These are phyloP conservation scores for Lodderomyces beijingensis DNA, from an alignment of 1,139 yeast genomes.

Conservation along the genomic window DNA sequence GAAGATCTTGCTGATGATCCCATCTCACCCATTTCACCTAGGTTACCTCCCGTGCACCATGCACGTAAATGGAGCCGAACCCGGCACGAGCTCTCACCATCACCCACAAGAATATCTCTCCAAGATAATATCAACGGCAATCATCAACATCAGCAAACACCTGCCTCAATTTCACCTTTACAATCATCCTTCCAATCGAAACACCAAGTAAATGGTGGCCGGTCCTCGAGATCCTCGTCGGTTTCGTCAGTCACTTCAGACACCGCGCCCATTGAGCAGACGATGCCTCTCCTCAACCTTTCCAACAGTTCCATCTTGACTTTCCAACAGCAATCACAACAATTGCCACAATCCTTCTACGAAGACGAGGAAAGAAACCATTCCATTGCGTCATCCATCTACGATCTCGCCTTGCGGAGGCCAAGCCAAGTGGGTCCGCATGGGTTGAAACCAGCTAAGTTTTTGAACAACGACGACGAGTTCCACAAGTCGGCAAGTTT, in stretches of 20 bases:
- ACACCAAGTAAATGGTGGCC: too few relatives aligned
- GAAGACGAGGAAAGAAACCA: constrained; percentile 11
- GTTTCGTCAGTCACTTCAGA: constrained; percentile 9
- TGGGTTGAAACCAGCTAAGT: constrained; percentile 9
- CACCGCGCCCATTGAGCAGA: constrained; percentile 31
- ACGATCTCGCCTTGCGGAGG: constrained; percentile 21
- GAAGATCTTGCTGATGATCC: constrained; percentile 18
- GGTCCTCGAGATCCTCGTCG: constrained; percentile 7
- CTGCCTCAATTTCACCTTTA: background rate
- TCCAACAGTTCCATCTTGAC: constrained; percentile 25
- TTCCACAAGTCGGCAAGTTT: constrained; percentile 16
- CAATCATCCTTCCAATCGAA: background rate
- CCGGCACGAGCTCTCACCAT: background rate
- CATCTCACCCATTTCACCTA: constrained; percentile 12
- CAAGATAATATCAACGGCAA: background rate
- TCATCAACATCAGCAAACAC: background rate
- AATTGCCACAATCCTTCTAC: background rate
- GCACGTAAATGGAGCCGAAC: background rate
- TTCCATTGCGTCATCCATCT: constrained; percentile 26
- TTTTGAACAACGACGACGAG: constrained; percentile 1
- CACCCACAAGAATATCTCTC: background rate
- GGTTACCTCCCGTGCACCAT: constrained; percentile 3
- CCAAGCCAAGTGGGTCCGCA: constrained; percentile 14
- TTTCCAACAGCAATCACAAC: background rate
- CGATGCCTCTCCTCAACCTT: constrained; percentile 33